phyloP scores from a whole-genome alignment of 345 rosid species.

The Salix viminalis region DNA sequence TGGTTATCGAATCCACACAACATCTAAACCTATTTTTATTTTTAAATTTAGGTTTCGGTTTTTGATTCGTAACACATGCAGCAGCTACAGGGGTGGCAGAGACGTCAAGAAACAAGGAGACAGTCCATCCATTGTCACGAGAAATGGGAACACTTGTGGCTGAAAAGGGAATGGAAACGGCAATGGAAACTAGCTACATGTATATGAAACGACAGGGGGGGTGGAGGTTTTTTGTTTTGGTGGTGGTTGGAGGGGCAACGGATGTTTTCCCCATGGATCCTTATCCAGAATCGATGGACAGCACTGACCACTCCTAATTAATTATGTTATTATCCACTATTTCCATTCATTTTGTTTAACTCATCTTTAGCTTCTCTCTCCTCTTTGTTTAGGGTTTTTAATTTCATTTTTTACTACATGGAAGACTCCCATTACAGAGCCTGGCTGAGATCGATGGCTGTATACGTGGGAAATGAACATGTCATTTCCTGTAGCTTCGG shows the following conservation, averaged over 20 bases:
- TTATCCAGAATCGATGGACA: conserved; percentile 22
- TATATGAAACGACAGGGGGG: conserved; percentile 13
- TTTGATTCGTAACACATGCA: conserved; percentile 1
- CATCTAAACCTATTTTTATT: no score
- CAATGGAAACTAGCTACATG: background rate
- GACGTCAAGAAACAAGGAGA: conserved; percentile 19
- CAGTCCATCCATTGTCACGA: conserved; percentile 14
- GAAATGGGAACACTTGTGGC: conserved; percentile 29
- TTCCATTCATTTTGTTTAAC: background rate
- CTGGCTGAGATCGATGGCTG: background rate
- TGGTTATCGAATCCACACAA: no score
- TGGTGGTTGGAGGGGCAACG: conserved; percentile 56
- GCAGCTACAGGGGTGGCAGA: background rate
- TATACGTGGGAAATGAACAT: conserved; percentile 8
- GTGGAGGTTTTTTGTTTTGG: conserved; percentile 42
- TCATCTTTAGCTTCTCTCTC: background rate
- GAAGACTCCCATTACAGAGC: background rate
- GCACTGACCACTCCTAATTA: background rate
- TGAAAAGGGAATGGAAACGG: conserved; percentile 29
- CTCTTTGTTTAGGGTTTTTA: background rate
- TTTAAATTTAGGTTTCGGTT: no score
- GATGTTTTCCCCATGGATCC: conserved; percentile 40
- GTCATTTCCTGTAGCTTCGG: conserved; percentile 19
- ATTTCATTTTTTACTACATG: background rate
- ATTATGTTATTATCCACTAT: background rate